Conservation (phyloP, 2,329 filamentous ascomycete genomes). For the Scorias spongiosa region DNA sequence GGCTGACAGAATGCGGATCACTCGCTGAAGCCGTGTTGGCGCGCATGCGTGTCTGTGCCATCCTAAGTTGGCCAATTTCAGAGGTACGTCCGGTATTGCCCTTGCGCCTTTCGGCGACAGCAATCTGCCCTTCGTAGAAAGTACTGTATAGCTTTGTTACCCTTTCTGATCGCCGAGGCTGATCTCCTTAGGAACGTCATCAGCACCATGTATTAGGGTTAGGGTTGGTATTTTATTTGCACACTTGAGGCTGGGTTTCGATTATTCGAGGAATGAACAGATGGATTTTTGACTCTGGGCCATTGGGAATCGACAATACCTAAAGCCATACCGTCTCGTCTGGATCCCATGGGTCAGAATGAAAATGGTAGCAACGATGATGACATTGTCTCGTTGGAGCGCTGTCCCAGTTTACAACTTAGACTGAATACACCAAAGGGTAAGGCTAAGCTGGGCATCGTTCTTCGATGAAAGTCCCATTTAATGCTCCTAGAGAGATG, state of each 20-base stretch:
- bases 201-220: background rate
- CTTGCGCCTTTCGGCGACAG: no score
- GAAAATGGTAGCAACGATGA: slow-evolving; percentile 6
- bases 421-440: slow-evolving; percentile 37
- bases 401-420: slow-evolving; percentile 28
- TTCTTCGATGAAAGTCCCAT: no score
- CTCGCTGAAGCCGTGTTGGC: slow-evolving; percentile 22
- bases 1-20: slow-evolving; percentile 60
- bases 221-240: background rate
- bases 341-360: background rate
- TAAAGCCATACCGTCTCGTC: no score
- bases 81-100: no score
- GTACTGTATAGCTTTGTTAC: no score
- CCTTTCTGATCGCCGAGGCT: no score
- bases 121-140: no score
- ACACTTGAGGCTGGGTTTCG: background rate
- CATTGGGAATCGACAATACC: no score
- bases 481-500: no score
- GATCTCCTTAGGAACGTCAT: no score
- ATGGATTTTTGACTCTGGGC: no score
- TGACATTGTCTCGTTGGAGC: slow-evolving; percentile 18
- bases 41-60: slow-evolving; percentile 25
- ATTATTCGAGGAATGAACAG: background rate
- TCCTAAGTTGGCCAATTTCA: slow-evolving; percentile 3
- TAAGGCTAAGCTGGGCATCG: slow-evolving; percentile 8